phyloP scores from a whole-genome alignment of 2,329 filamentous ascomycete genomes.

The Aspergillus brunneoviolaceus region DNA sequence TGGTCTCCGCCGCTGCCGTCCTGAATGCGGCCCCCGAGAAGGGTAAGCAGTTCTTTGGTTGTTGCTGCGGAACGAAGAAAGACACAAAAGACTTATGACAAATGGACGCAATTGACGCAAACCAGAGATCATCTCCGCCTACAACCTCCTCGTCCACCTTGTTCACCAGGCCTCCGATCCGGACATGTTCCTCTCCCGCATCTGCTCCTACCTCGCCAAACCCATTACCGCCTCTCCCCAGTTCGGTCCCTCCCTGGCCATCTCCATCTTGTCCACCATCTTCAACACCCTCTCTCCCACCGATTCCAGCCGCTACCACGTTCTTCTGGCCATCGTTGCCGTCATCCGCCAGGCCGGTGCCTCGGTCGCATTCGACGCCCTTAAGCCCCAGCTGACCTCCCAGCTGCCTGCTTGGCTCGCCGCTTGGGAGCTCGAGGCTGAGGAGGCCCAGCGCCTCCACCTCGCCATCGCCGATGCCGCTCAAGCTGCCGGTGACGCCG shows the following conservation, averaged over 20 bases:
- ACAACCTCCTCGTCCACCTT: slow-evolving; percentile 95
- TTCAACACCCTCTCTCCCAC: slow-evolving; percentile 86
- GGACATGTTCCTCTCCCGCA: slow-evolving; percentile 79
- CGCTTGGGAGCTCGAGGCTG: slow-evolving; percentile 77
- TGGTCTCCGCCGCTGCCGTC: slow-evolving; percentile 74
- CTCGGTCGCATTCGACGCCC: slow-evolving; percentile 73
- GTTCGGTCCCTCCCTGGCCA: slow-evolving; percentile 80
- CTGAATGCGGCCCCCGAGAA: slow-evolving; percentile 89
- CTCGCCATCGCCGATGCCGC: slow-evolving; percentile 80
- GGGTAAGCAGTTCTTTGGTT: slow-evolving; percentile 45
- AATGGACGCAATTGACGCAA: slow-evolving; percentile 19
- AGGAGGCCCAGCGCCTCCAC: slow-evolving; percentile 82
- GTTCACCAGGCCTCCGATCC: slow-evolving; percentile 81
- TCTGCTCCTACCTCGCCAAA: slow-evolving; percentile 86
- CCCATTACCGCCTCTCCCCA: slow-evolving; percentile 82
- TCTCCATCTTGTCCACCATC: slow-evolving; percentile 88
- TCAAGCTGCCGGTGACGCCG: slow-evolving; percentile 71
- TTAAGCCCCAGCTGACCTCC: slow-evolving; percentile 76
- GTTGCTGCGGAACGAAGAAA: neutral
- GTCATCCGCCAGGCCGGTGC: slow-evolving; percentile 73
- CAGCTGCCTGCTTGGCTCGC: slow-evolving; percentile 77
- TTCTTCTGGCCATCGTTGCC: slow-evolving; percentile 83
- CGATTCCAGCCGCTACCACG: slow-evolving; percentile 81
- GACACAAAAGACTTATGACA: slow-evolving; percentile 15
- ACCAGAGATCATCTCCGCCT: slow-evolving; percentile 85